These are phyloP conservation scores for Pontederia crassipes DNA, from an alignment of 176 grass and related monocot genomes.

Conservation along the genomic window DNA sequence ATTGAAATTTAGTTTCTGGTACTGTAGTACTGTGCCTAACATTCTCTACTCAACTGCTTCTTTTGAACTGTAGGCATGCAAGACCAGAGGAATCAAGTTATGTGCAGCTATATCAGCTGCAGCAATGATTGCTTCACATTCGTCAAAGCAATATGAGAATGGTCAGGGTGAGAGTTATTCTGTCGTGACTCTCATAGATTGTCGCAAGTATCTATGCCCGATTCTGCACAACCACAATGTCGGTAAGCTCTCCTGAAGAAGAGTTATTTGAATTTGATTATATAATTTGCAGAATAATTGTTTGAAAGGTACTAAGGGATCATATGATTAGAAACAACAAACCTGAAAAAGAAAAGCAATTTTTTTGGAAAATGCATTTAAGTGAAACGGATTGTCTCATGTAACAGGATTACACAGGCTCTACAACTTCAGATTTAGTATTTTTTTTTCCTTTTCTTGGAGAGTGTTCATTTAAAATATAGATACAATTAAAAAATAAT, in stretches of 20 bases:
- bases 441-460: no score
- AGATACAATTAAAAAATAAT: no score
- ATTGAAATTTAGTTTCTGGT: neutral
- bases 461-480: no score
- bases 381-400: no score
- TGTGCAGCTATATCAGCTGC: constrained; percentile 58
- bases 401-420: no score
- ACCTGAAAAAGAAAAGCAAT: no score
- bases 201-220: constrained; percentile 62
- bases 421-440: no score
- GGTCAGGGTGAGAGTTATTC: constrained; percentile 53
- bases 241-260: constrained; percentile 29
- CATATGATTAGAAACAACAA: no score
- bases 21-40: neutral
- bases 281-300: no score
- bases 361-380: no score
- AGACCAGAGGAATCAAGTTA: constrained; percentile 58
- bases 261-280: no score
- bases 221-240: constrained; percentile 42
- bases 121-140: constrained; percentile 45
- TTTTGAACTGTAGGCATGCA: constrained; percentile 47
- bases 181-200: constrained; percentile 51
- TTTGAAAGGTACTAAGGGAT: no score
- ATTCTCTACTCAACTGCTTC: constrained; percentile 1
- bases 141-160: constrained; percentile 35